Percentiles rank a stretch among this genome's conserved stretches.
Conservation (phyloP, 306 rosid species). For the Cucumis sativus region Cucumber_9930_V3 NC_026660.2:25851501-25852000, state of each 20-base stretch:
- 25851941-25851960: neutral
- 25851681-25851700: conserved; percentile 9
- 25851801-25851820: conserved; percentile 45
- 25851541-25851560: conserved; percentile 41
- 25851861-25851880: conserved; percentile 17
- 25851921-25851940: neutral
- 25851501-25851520: conserved; percentile 61
- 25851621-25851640: conserved; percentile 60
- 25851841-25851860: conserved; percentile 85
- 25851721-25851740: conserved; percentile 50
- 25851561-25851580: conserved; percentile 17
- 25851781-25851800: conserved; percentile 33
- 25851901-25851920: conserved; percentile 50
- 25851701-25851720: conserved; percentile 24
- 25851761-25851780: conserved; percentile 4
- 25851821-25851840: conserved; percentile 64
- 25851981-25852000: conserved; percentile 9
- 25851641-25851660: conserved; percentile 27
- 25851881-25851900: conserved; percentile 8
- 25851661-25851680: conserved; percentile 5
- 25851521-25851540: conserved; percentile 57
- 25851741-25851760: conserved; percentile 24
- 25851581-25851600: conserved; percentile 2
- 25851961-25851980: conserved; percentile 1
- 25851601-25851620: conserved; percentile 69